phyloP scores from a whole-genome alignment of 345 rosid species.

The Pseudoturritis turrita region DNA sequence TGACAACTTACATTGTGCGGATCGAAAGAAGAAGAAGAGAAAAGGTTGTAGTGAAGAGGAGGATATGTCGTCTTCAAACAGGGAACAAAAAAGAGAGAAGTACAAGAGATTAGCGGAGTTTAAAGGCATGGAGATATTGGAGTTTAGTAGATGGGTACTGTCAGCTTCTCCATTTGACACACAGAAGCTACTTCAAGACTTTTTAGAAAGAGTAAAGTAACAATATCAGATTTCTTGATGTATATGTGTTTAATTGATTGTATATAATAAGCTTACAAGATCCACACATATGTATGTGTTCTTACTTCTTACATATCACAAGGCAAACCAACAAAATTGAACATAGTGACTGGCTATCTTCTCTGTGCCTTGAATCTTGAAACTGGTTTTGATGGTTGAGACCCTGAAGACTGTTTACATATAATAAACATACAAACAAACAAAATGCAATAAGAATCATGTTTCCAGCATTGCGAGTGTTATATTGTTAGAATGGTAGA shows the following conservation, averaged over 20 bases:
- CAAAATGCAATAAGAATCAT: background rate
- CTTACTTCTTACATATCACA: slow-evolving; percentile 4
- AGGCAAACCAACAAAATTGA: background rate
- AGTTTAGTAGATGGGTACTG: slow-evolving; percentile 76
- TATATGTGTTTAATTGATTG: background rate
- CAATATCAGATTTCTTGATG: background rate
- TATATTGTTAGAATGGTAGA: background rate
- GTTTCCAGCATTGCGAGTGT: background rate
- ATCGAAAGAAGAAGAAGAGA: slow-evolving; percentile 19
- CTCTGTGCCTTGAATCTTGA: slow-evolving; percentile 84
- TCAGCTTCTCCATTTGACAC: slow-evolving; percentile 46
- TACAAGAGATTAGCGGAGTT: slow-evolving; percentile 53
- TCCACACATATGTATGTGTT: background rate
- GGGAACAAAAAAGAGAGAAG: slow-evolving; percentile 43
- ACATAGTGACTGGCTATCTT: slow-evolving; percentile 32
- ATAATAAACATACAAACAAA: slow-evolving; percentile 13
- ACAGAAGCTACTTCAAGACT: slow-evolving; percentile 49
- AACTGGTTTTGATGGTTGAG: slow-evolving; percentile 63
- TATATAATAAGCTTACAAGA: slow-evolving; percentile 12
- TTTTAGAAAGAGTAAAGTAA: slow-evolving; percentile 14
- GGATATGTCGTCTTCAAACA: slow-evolving; percentile 18
- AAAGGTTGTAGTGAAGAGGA: slow-evolving; percentile 21
- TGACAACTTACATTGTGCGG: background rate
- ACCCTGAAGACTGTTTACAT: slow-evolving; percentile 40
- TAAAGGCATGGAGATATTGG: slow-evolving; percentile 60